Base-by-base conservation (phyloP, 495 filamentous ascomycete genomes). In the Hypoxylon cercidicola region DNA sequence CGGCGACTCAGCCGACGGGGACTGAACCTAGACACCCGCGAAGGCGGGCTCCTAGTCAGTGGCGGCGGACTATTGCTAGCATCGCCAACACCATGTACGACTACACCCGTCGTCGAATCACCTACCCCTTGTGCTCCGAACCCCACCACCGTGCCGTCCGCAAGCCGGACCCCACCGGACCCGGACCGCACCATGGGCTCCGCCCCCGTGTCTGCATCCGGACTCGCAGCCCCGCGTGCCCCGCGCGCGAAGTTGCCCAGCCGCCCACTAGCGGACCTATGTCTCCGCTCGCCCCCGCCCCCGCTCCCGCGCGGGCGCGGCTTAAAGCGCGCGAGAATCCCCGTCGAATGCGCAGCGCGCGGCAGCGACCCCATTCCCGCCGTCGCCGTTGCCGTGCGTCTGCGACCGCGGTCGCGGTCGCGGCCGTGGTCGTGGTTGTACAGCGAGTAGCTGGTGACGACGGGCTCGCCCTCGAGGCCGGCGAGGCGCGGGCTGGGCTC, bases 401-500 rank as follows among this genome's bases (percentile, higher is more conserved):
- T 40, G 53, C 48, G 64, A 3, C 64, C 65, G 16, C 50, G 51
- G 7, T 28, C 25, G 25, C 25, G 9, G 28, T 45, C 21, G 35
- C 48, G 16, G 48, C 58, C 55, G 25, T 28, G 25, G 25, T 28
- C 7, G 25, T 75, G 63, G 28, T 64, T 72, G 57, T 73, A 78
- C 11, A 75, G 68, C 41, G 71, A 67, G 55, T 81, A 81, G 46
- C 72, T 77, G 4, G 78, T 79, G 35, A 63, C 28, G 3, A 71
- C 35, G 6, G 68, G 48, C 10, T 78, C 75, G 9, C 74, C 58
- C 41, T 77, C 77, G 18, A 73, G 60, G 0, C 59, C 45, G 15
- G 64, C 69, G 1, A 75, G 51, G 8, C 73, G 68, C 1, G 77
- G 78, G n/a, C 78, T 80, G 0, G 79, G 79, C 41, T 80, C 79